Conservation (phyloP, 495 filamentous ascomycete species). For the Podospora bellae-mahoneyi region DNA sequence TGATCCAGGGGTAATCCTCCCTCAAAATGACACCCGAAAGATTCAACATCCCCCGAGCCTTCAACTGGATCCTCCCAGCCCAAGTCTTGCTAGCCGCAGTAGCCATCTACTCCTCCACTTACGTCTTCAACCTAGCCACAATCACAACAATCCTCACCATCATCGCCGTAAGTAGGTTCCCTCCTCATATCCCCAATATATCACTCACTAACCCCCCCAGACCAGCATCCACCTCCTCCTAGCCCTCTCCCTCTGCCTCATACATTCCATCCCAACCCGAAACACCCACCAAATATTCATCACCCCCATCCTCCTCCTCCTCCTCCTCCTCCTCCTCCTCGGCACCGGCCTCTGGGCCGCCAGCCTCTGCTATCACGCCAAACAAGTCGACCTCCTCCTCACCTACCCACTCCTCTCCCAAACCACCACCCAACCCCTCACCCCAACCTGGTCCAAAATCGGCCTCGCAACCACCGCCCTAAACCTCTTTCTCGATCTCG, state of each 20-base stretch:
- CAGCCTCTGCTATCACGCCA: constrained; percentile 23
- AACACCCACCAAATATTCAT: constrained; percentile 16
- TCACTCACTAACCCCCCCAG: constrained; percentile 6
- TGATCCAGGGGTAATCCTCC: neutral
- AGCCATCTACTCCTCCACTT: constrained; percentile 28
- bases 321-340: constrained; percentile 9
- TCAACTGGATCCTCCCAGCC: constrained; percentile 26
- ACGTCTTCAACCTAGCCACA: constrained; percentile 18
- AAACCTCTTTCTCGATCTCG: constrained; percentile 27
- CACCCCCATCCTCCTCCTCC: constrained; percentile 12
- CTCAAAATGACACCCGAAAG: constrained; percentile 5
- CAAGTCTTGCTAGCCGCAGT: constrained; percentile 23
- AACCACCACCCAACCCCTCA: constrained; percentile 5
- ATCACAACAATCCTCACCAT: constrained; percentile 26
- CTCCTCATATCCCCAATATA: neutral
- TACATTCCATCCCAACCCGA: constrained; percentile 6
- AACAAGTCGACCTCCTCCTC: constrained; percentile 11
- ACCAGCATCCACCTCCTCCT: constrained; percentile 25
- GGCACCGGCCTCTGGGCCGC: constrained; percentile 25
- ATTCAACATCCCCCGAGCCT: constrained; percentile 15
- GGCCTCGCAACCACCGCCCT: constrained; percentile 22
- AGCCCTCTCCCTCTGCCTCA: constrained; percentile 22
- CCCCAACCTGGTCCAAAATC: constrained; percentile 25
- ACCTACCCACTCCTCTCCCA: neutral
- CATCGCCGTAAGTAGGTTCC: constrained; percentile 26